A percentile compares a stretch with the other conserved stretches of the same genome.
phyloP scores from a whole-genome alignment of 2,329 filamentous ascomycete genomes.

The Phialophora macrospora region DNA sequence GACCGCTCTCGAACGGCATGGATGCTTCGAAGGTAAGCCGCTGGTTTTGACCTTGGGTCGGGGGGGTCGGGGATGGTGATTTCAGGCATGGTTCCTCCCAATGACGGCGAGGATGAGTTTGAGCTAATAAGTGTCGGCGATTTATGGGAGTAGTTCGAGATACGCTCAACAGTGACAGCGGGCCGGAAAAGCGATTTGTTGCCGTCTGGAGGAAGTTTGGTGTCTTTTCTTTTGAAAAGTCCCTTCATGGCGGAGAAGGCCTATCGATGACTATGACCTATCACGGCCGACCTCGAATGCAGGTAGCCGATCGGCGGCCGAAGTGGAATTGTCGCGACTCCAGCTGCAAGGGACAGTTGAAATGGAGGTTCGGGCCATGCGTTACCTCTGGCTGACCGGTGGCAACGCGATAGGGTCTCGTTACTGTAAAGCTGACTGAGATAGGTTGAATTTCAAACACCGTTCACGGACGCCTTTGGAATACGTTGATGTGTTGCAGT shows the following conservation, averaged over 20 bases:
- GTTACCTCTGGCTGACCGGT: not conserved
- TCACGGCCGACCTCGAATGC: conserved; percentile 18
- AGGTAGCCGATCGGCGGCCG: conserved; percentile 24
- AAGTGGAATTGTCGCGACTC: not conserved
- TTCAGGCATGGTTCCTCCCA: conserved; percentile 58
- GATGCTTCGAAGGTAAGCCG: conserved; percentile 87
- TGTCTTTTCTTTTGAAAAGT: conserved; percentile 54
- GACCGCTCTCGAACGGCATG: conserved; percentile 83
- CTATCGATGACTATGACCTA: conserved; percentile 23
- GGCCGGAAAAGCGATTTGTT: conserved; percentile 24
- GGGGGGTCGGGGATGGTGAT: conserved; percentile 82
- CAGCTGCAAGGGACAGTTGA: conserved; percentile 24
- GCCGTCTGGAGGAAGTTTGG: conserved; percentile 42
- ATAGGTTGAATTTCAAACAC: not conserved
- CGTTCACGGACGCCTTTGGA: not conserved
- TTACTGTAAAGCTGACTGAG: not conserved
- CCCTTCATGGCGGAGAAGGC: conserved; percentile 50
- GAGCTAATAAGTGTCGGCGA: conserved; percentile 36
- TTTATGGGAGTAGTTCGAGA: conserved; percentile 38
- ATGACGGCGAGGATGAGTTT: conserved; percentile 25
- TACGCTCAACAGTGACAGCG: conserved; percentile 29
- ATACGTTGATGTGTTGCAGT: not conserved
- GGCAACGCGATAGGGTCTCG: not conserved
- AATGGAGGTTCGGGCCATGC: conserved; percentile 9
- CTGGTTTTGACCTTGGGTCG: conserved; percentile 85